Evolutionary conservation across 2,329 filamentous ascomycete species (phyloP), one percentile per base, ranked within the genome.

Genomic region (Fusarium torulosum): DNA sequence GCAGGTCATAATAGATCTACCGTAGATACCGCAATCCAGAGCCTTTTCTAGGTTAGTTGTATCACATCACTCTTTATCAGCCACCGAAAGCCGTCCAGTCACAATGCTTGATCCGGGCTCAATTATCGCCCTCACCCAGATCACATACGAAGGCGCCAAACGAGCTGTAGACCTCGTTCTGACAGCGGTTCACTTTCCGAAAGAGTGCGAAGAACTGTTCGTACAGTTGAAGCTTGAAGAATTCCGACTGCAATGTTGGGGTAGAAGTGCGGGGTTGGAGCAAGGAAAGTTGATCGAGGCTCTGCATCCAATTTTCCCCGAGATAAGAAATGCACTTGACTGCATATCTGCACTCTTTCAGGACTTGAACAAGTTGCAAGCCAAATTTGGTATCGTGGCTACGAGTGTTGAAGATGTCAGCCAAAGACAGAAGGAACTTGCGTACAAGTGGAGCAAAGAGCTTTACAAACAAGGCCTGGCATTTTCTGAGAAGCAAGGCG

Each of bases 171-270:
- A 53, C 2, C 50, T 53, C 1, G 38, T 45, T 4, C 50, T 53
- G 4, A 25, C 50, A 20, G 50, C 50, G 0, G 23, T 53, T 4
- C 50, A 53, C 13, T 53, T 53, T 9, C 50, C 50, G 2, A 53
- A 53, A 25, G 50, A 53, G 3, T 53, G 50, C 0, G 38, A 53
- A 4, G 50, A 45, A 4, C 0, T 45, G 8, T 53, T 53, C 2
- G 50, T 53, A 14, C 27, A 53, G 25, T 20, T 53, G 4, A 53
- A 53, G 19, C 38, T 53, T 4, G 50, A 53, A 14, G 38, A 53
- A 10, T 53, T 53, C 17, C 50, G 50, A 9, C 17, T 53, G 4
- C 50, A 45, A 15, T 53, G 50, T 38, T 53, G 50, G 50, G 50
- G 50, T 35, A 40, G 50, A 25, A 53, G 50, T 46, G 50, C 50